Conservation (phyloP, 768 basidiomycete genomes). For the Lactarius vividus region DNA sequence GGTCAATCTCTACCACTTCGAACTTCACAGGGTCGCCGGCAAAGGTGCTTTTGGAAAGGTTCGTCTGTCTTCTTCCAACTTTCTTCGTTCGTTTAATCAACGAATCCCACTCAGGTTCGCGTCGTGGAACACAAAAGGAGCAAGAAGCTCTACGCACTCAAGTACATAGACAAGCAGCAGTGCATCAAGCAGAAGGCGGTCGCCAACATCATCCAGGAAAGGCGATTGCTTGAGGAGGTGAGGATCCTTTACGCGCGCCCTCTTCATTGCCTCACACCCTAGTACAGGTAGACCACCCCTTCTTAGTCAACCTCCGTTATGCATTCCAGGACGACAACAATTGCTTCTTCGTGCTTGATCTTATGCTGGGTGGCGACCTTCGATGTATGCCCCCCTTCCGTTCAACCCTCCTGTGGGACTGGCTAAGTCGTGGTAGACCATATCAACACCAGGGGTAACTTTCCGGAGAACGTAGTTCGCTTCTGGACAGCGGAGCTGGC, state of each 20-base stretch:
- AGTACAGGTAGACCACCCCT: slow-evolving; percentile 79
- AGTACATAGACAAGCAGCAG: slow-evolving; percentile 58
- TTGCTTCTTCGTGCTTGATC: slow-evolving; percentile 95
- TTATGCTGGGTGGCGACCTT: slow-evolving; percentile 95
- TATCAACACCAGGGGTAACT: slow-evolving; percentile 63
- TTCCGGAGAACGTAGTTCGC: slow-evolving; percentile 69
- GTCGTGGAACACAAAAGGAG: slow-evolving; percentile 56
- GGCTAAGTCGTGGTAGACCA: slow-evolving; percentile 56
- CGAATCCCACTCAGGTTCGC: slow-evolving; percentile 40
- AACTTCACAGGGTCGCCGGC: slow-evolving; percentile 91
- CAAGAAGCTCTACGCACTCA: slow-evolving; percentile 51
- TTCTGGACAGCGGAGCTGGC: slow-evolving; percentile 92
- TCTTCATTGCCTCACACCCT: slow-evolving; percentile 4
- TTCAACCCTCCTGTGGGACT: slow-evolving; percentile 6
- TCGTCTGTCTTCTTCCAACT: slow-evolving; percentile 27
- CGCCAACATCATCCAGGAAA: slow-evolving; percentile 52
- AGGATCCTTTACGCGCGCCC: not conserved
- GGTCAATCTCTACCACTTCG: slow-evolving; percentile 92
- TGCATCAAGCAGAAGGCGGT: slow-evolving; percentile 51
- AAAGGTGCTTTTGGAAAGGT: slow-evolving; percentile 99
- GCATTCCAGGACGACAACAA: slow-evolving; percentile 98
- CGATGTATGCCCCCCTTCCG: slow-evolving; percentile 56
- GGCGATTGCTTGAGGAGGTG: slow-evolving; percentile 52
- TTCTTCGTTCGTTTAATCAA: not conserved
- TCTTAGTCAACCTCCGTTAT: slow-evolving; percentile 86